These are phyloP conservation scores for Eremomyces bilateralis DNA, from an alignment of 495 filamentous ascomycete species.

Conservation along the genomic window DNA sequence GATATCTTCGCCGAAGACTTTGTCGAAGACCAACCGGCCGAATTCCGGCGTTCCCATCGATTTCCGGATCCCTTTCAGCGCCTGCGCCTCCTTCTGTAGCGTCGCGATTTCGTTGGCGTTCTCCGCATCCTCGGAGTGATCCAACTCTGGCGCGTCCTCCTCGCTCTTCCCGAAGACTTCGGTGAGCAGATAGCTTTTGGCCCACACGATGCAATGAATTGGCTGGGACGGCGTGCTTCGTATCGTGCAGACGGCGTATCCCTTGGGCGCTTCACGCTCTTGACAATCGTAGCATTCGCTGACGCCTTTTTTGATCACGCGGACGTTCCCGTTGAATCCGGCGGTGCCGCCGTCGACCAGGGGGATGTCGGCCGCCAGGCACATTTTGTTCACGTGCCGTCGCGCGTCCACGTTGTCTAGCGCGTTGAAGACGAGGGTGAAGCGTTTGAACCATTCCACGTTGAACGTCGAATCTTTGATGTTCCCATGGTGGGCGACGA, in stretches of 20 bases:
- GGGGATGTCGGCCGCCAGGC: constrained; percentile 71
- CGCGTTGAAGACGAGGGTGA: constrained; percentile 84
- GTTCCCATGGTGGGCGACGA: constrained; percentile 82
- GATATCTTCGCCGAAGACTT: constrained; percentile 79
- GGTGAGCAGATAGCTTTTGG: constrained; percentile 83
- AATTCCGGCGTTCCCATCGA: constrained; percentile 73
- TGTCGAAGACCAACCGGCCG: constrained; percentile 61
- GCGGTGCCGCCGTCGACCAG: constrained; percentile 95
- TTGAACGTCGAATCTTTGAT: constrained; percentile 89
- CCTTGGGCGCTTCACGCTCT: constrained; percentile 69
- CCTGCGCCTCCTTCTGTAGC: constrained; percentile 58
- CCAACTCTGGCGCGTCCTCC: constrained; percentile 54
- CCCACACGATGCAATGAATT: constrained; percentile 99
- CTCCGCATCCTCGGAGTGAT: constrained; percentile 55
- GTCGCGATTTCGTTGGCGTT: constrained; percentile 82
- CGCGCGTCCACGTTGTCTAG: constrained; percentile 89
- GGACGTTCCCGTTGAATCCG: constrained; percentile 94
- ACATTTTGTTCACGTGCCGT: constrained; percentile 96
- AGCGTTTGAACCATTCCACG: constrained; percentile 69
- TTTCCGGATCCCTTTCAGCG: constrained; percentile 58
- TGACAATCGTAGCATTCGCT: constrained; percentile 96
- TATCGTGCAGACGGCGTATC: constrained; percentile 90
- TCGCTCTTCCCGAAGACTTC: constrained; percentile 89
- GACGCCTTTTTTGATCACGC: constrained; percentile 80
- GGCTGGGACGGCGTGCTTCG: constrained; percentile 84